phyloP scores from a whole-genome alignment of 331 rosid species.

The Malus hybrid region DNA sequence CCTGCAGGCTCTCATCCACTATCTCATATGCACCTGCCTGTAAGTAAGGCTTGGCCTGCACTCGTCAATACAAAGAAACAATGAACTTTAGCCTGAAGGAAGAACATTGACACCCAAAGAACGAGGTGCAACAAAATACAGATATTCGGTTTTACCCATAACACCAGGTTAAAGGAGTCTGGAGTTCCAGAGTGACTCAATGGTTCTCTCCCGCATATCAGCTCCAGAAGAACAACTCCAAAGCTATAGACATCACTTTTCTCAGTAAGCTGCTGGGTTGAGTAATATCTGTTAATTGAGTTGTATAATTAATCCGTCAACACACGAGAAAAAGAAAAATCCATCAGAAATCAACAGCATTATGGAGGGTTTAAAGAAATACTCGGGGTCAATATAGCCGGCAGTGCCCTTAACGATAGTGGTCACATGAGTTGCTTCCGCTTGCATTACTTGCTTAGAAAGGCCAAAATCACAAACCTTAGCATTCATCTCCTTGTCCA shows the following conservation, averaged over 20 bases:
- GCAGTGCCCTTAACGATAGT: constrained; percentile 94
- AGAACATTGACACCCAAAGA: neutral
- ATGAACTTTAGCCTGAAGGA: neutral
- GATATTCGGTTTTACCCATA: constrained; percentile 53
- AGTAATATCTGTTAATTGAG: constrained; percentile 49
- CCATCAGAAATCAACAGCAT: neutral
- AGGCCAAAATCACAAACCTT: constrained; percentile 94
- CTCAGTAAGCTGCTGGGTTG: constrained; percentile 80
- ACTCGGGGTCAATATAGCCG: constrained; percentile 97
- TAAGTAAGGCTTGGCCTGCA: constrained; percentile 90
- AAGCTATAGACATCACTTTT: constrained; percentile 93
- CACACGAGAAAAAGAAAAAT: neutral
- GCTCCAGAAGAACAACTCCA: constrained; percentile 89
- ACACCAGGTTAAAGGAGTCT: constrained; percentile 85
- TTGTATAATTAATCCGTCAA: neutral
- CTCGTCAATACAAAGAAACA: neutral
- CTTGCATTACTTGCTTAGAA: constrained; percentile 66
- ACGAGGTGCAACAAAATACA: neutral
- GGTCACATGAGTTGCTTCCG: constrained; percentile 90
- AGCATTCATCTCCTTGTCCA: constrained; percentile 85
- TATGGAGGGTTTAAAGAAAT: constrained; percentile 11
- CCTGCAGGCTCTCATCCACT: constrained; percentile 67
- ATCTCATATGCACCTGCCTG: constrained; percentile 89
- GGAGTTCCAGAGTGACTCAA: constrained; percentile 77
- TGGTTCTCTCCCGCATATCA: constrained; percentile 93